Evolutionary conservation across 2,329 filamentous ascomycete species (phyloP).

Genomic region (Raffaelea ambrosiae): DNA sequence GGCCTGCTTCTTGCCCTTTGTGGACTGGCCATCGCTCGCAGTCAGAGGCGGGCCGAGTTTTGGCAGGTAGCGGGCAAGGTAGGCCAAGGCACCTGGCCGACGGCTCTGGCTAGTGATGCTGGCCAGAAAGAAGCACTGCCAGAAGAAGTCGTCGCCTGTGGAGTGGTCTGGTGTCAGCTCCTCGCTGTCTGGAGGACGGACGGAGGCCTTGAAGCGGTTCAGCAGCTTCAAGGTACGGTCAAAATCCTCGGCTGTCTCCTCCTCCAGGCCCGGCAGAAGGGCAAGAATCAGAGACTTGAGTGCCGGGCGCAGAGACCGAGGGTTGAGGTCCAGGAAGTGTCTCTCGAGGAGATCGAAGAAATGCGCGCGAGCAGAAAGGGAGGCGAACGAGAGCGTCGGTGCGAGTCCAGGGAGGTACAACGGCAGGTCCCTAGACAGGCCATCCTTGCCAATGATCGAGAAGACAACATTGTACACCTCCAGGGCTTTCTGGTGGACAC

Average conservation of each 20-base stretch:
- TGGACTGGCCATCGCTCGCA: slow-evolving; percentile 20
- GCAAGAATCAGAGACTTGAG: slow-evolving; percentile 84
- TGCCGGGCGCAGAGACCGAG: slow-evolving; percentile 68
- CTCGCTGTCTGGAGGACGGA: slow-evolving; percentile 46
- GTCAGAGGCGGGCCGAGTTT: slow-evolving; percentile 45
- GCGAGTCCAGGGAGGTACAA: slow-evolving; percentile 86
- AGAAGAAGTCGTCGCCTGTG: slow-evolving; percentile 79
- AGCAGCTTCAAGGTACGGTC: slow-evolving; percentile 75
- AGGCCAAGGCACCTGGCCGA: slow-evolving; percentile 79
- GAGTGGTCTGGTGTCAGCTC: slow-evolving; percentile 43
- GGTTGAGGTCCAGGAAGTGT: slow-evolving; percentile 65
- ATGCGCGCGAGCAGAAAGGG: slow-evolving; percentile 76
- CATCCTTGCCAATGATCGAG: slow-evolving; percentile 71
- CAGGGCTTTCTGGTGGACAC: slow-evolving; percentile 93
- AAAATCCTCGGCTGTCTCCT: slow-evolving; percentile 96
- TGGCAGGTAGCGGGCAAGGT: slow-evolving; percentile 71
- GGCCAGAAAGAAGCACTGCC: slow-evolving; percentile 95
- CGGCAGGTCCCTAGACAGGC: slow-evolving; percentile 70
- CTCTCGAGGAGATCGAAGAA: slow-evolving; percentile 79
- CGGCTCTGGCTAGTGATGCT: slow-evolving; percentile 83
- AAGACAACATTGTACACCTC: slow-evolving; percentile 93
- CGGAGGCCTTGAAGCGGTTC: slow-evolving; percentile 64
- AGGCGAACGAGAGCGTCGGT: slow-evolving; percentile 87
- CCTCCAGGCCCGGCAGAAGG: slow-evolving; percentile 85
- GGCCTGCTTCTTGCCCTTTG: slow-evolving; percentile 20